These are phyloP conservation scores for Aspergillus tamarii DNA, from an alignment of 2,329 filamentous ascomycete species.

Conservation along the genomic window DNA sequence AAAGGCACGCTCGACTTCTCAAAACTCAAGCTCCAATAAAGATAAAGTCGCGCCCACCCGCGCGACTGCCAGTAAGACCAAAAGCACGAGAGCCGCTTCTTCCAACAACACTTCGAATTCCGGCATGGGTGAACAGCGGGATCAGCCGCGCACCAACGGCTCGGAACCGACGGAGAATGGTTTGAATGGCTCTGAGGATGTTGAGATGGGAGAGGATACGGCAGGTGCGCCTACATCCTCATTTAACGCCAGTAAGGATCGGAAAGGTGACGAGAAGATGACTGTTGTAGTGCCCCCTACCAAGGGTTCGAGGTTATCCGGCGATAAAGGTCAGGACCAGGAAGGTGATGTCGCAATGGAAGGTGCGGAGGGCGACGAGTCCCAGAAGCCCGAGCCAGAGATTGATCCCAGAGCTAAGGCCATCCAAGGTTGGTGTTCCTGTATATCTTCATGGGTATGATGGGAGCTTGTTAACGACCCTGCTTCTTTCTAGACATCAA, in stretches of 20 bases:
- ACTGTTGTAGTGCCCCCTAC: constrained; percentile 77
- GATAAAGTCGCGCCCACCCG: constrained; percentile 50
- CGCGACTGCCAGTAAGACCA: constrained; percentile 46
- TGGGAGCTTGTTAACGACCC: constrained; percentile 11
- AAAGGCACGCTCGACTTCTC: constrained; percentile 47
- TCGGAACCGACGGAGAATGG: constrained; percentile 72
- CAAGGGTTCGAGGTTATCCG: constrained; percentile 64
- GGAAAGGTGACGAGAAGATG: constrained; percentile 77
- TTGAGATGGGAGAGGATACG: constrained; percentile 70
- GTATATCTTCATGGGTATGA: not conserved
- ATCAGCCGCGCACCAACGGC: constrained; percentile 69
- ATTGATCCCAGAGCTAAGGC: constrained; percentile 54
- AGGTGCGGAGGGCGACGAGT: constrained; percentile 50
- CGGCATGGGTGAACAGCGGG: constrained; percentile 69
- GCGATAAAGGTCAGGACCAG: constrained; percentile 60
- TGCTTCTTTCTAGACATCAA: constrained; percentile 69
- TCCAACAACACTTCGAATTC: constrained; percentile 40
- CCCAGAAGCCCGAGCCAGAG: constrained; percentile 49
- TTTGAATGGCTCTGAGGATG: constrained; percentile 66
- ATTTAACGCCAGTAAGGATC: constrained; percentile 65
- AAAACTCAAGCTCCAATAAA: constrained; percentile 47
- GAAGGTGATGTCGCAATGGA: constrained; percentile 75
- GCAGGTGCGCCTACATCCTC: constrained; percentile 53
- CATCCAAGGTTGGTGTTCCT: constrained; percentile 45
- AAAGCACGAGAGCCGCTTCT: constrained; percentile 40